These are phyloP conservation scores for Yamadazyma siamensis DNA, from an alignment of 1,139 yeast species.

Conservation along the genomic window DNA sequence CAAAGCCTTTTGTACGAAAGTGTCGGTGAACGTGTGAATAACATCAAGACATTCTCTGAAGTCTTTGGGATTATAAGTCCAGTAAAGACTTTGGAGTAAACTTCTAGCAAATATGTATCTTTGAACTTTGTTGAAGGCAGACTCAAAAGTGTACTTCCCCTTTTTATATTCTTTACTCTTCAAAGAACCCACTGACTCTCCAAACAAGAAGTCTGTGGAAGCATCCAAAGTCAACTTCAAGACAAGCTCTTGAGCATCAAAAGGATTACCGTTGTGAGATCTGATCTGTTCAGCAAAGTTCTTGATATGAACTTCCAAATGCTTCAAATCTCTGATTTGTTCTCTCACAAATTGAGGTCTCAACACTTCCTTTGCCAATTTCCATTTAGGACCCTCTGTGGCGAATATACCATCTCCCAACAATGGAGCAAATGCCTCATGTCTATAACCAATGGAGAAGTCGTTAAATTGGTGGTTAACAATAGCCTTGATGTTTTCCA, in stretches of 20 bases:
- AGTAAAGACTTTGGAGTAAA: constrained; percentile 31
- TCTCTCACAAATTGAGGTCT: constrained; percentile 59
- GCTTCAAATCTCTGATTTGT: constrained; percentile 47
- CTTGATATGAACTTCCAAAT: constrained; percentile 45
- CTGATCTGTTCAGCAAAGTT: constrained; percentile 30
- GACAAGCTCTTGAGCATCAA: constrained; percentile 38
- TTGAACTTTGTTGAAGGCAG: constrained; percentile 34
- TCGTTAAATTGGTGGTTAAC: constrained; percentile 46
- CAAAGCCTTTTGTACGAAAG: constrained; percentile 24
- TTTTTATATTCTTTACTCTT: constrained; percentile 19
- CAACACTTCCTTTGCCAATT: constrained; percentile 51
- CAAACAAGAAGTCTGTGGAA: constrained; percentile 50
- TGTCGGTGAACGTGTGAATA: constrained; percentile 27
- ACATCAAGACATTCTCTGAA: constrained; percentile 25
- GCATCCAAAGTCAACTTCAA: constrained; percentile 46
- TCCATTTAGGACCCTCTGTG: constrained; percentile 55
- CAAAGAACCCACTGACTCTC: constrained; percentile 37
- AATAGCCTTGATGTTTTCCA: constrained; percentile 36
- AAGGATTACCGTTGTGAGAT: constrained; percentile 19
- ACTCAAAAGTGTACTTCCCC: constrained; percentile 27
- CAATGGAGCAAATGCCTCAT: constrained; percentile 39
- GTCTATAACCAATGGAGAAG: constrained; percentile 49
- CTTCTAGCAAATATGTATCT: constrained; percentile 30
- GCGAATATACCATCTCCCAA: constrained; percentile 61
- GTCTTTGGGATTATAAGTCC: constrained; percentile 25